Percentiles rank a stretch among this genome's conserved stretches.
Evolutionary conservation across 1,284 basidiomycete species (phyloP).

Genomic region (Rhodotorula sp.): DNA sequence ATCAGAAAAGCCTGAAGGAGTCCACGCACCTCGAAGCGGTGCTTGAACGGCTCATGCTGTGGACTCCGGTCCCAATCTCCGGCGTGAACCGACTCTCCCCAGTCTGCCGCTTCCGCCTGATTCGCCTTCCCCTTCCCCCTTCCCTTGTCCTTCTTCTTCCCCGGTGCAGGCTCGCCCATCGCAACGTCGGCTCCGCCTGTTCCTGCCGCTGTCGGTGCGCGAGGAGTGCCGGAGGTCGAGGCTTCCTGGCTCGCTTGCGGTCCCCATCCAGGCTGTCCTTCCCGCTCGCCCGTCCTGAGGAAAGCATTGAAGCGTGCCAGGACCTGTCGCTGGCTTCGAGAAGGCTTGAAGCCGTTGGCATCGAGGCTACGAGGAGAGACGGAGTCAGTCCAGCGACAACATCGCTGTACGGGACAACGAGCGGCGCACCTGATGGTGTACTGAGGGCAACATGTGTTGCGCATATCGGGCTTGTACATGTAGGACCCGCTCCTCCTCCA

Average conservation of each 20-base stretch:
- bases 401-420: neutral
- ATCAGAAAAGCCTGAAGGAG: neutral
- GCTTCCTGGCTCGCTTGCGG: constrained; percentile 1
- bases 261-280: constrained; percentile 45
- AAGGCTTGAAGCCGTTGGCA: constrained; percentile 65
- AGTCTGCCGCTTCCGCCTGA: constrained; percentile 39
- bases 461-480: constrained; percentile 75
- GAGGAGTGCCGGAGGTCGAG: neutral
- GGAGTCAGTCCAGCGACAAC: no score
- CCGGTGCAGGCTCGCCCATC: constrained; percentile 54
- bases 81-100: constrained; percentile 45
- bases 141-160: constrained; percentile 28
- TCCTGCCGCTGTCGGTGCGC: neutral
- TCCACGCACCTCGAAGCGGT: constrained; percentile 34
- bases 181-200: neutral
- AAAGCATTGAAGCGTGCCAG: constrained; percentile 70
- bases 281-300: constrained; percentile 57
- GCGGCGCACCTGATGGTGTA: constrained; percentile 74
- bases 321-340: constrained; percentile 75
- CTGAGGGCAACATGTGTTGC: constrained; percentile 80
- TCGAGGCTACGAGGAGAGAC: constrained; percentile 61
- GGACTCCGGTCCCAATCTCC: constrained; percentile 37
- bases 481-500: constrained; percentile 56
- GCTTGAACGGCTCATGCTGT: constrained; percentile 24
- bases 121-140: constrained; percentile 46